These are phyloP conservation scores for Xerocomellus amylosporus DNA, from an alignment of 768 basidiomycete species.

Conservation along the genomic window DNA sequence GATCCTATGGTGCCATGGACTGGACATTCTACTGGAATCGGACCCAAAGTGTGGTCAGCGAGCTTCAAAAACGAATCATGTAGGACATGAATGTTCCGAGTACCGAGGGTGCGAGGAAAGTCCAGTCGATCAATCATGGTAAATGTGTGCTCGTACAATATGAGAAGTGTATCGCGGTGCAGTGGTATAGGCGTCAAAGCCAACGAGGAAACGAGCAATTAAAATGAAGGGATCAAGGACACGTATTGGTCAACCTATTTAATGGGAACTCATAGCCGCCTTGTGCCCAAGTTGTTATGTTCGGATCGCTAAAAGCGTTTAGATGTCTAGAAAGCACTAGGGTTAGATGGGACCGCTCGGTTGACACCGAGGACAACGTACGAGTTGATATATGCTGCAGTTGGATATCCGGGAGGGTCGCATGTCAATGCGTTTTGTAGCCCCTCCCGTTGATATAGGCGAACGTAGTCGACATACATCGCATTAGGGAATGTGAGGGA, in stretches of 20 bases:
- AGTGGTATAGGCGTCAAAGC: conserved; percentile 15
- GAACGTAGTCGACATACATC: conserved; percentile 89
- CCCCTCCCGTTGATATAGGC: conserved; percentile 80
- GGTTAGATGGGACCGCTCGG: conserved; percentile 5
- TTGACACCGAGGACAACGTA: conserved; percentile 28
- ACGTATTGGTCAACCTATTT: conserved; percentile 42
- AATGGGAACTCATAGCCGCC: conserved; percentile 75
- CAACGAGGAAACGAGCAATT: conserved; percentile 6
- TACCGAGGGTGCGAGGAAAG: conserved; percentile 1
- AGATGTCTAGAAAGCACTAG: conserved; percentile 26
- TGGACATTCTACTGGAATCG: neutral
- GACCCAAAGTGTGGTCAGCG: neutral
- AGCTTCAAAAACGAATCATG: conserved; percentile 1
- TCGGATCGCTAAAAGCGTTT: conserved; percentile 72
- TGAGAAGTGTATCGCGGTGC: conserved; percentile 17
- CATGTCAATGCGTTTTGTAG: conserved; percentile 71
- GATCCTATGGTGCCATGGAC: conserved; percentile 1
- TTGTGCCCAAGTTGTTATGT: conserved; percentile 80
- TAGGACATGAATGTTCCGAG: conserved; percentile 16
- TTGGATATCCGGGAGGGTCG: conserved; percentile 75
- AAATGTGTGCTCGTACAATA: conserved; percentile 28
- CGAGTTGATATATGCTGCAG: conserved; percentile 73
- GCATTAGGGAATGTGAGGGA: conserved; percentile 67
- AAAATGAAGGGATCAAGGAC: conserved; percentile 16
- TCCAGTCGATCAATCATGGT: conserved; percentile 26